Base-by-base conservation (phyloP, 1,284 basidiomycete genomes). In the Lentinula novae-zelandiae region DNA sequence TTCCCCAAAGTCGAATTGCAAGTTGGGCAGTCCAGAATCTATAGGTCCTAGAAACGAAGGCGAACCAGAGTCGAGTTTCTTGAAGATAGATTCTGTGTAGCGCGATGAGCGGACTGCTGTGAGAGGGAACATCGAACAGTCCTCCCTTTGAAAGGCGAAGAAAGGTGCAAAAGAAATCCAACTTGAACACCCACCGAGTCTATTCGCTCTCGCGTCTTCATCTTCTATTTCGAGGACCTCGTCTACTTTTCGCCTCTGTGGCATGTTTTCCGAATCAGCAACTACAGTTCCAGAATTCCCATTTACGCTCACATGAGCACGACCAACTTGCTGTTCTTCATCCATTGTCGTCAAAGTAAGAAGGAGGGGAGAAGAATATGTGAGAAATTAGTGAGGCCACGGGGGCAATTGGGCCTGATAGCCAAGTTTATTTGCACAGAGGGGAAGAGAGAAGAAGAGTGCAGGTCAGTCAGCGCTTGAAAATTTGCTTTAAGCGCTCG, bases 151-250 rank as follows among this genome's bases (percentile, higher is more conserved):
- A 10, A 12, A 22, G 17, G 22, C 17, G 17, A 17, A 38, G 17
- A 10, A 3, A 22, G 44, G n/a, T 38, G 2, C 3, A 15, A 33
- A 13, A 15, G 55, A 17, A 20, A 33, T 0, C 7, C 17, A 20
- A 20, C 20, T 46, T 46, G 20, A 6, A 8, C 10, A 67, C 72
- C 53, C 36, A 76, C 73, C 59, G 12, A 75, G 68, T 40, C 73
- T 64, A 6, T 58, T 54, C 39, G 68, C 67, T 50, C 74, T 72
- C 12, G 68, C 66, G 2, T 75, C 74, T 33, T 76, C 72, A 62
- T 75, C 72, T 62, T 75, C 73, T 51, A 71, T 67, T 57, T 76
- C 75, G 59, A 75, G 72, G 10, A 65, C 50, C 7, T 65, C 27
- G 2, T 27, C 61, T 8, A 63, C 53, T 34, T 10, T 52, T 20